Evolutionary conservation across 306 rosid genomes (phyloP).

Genomic region (Chamaecrista fasciculata): DNA sequence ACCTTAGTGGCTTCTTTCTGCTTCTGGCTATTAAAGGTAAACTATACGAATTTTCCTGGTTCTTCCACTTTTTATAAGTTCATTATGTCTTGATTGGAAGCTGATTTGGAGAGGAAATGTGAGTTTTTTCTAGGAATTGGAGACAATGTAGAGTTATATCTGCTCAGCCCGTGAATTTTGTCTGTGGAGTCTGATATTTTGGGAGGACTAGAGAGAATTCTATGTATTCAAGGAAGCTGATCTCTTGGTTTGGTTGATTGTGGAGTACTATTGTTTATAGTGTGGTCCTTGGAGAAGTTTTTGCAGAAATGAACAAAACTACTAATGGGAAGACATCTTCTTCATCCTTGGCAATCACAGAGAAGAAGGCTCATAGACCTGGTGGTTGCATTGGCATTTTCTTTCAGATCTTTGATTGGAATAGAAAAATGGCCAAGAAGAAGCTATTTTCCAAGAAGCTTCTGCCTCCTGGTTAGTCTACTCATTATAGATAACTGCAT

Average conservation of each 20-base stretch:
- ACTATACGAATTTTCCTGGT: not conserved
- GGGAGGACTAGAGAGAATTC: not conserved
- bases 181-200: slow-evolving; percentile 8
- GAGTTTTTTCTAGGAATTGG: not conserved
- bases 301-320: slow-evolving; percentile 50
- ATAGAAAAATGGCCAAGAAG: slow-evolving; percentile 63
- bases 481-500: not conserved
- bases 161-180: not conserved
- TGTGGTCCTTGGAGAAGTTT: not conserved
- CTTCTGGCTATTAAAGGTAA: not conserved
- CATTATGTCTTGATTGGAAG: slow-evolving; percentile 11
- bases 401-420: slow-evolving; percentile 75
- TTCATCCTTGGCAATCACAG: slow-evolving; percentile 53
- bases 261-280: not conserved
- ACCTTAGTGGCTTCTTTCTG: slow-evolving; percentile 24
- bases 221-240: not conserved
- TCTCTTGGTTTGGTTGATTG: not conserved
- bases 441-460: slow-evolving; percentile 67
- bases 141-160: slow-evolving; percentile 24
- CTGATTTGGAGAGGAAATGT: not conserved
- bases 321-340: slow-evolving; percentile 35
- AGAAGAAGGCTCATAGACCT: slow-evolving; percentile 50
- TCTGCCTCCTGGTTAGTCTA: slow-evolving; percentile 58
- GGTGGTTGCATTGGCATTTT: slow-evolving; percentile 72
- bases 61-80: not conserved